Evolutionary conservation across 1,284 basidiomycete species (phyloP).

Genomic region (Somion occarium): DNA sequence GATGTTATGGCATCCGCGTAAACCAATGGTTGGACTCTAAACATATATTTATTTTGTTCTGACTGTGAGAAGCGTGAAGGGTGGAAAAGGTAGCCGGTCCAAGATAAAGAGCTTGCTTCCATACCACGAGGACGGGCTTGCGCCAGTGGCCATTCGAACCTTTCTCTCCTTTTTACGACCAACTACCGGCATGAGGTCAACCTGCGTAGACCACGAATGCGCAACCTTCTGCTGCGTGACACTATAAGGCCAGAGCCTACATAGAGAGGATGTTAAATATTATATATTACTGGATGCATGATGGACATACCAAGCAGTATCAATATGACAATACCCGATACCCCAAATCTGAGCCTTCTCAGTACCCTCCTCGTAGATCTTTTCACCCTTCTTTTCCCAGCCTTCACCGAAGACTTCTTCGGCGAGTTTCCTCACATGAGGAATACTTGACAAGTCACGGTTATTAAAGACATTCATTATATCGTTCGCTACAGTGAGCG

Average conservation of each 20-base stretch:
- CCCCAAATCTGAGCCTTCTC: constrained; percentile 58
- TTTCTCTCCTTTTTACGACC: constrained; percentile 23
- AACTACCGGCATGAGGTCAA: constrained; percentile 73
- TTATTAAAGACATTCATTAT: constrained; percentile 86
- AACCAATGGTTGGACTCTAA: background rate
- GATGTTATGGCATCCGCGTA: background rate
- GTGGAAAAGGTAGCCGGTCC: constrained; percentile 15
- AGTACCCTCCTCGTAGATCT: constrained; percentile 64
- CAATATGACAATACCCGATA: constrained; percentile 76
- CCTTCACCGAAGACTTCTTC: constrained; percentile 81
- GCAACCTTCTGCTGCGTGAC: constrained; percentile 97
- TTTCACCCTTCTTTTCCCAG: constrained; percentile 72
- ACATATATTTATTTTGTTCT: background rate
- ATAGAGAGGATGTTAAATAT: background rate
- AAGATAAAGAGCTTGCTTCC: constrained; percentile 4
- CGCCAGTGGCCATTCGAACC: constrained; percentile 10
- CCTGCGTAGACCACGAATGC: constrained; percentile 90
- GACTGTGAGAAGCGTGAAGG: constrained; percentile 17
- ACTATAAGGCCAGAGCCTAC: constrained; percentile 75
- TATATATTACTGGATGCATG: background rate
- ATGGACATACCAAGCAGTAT: constrained; percentile 63
- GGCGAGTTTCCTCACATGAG: constrained; percentile 66
- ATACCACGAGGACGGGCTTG: constrained; percentile 14
- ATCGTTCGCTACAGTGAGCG: constrained; percentile 80
- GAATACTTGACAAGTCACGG: constrained; percentile 57